These are phyloP conservation scores for Yarrowia sp. DNA, from an alignment of 805 yeast species.

Conservation along the genomic window DNA sequence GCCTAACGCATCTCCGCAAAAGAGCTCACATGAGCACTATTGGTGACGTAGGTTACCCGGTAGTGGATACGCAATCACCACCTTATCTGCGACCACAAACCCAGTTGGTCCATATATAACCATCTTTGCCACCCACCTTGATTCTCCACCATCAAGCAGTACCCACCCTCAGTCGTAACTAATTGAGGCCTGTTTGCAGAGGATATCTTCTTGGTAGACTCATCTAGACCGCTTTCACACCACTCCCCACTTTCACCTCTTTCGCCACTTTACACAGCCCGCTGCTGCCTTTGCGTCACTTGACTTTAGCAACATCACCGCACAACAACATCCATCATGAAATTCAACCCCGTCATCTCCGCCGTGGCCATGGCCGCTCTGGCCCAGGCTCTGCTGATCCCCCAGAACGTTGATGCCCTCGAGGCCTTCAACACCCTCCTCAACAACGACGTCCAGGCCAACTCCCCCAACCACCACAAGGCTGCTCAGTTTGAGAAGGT, in stretches of 20 bases:
- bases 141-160: slow-evolving; percentile 19
- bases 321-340: slow-evolving; percentile 30
- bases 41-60: slow-evolving; percentile 23
- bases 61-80: slow-evolving; percentile 23
- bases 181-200: slow-evolving; percentile 24
- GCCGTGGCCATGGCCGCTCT: slow-evolving; percentile 38
- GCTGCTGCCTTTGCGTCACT: neutral
- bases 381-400: slow-evolving; percentile 61
- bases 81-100: slow-evolving; percentile 18
- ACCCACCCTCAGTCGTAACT: neutral
- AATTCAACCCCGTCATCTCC: slow-evolving; percentile 31
- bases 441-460: slow-evolving; percentile 28
- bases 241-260: neutral
- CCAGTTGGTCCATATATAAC: slow-evolving; percentile 18
- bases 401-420: slow-evolving; percentile 47
- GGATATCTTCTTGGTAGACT: slow-evolving; percentile 18
- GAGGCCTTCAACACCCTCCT: slow-evolving; percentile 39
- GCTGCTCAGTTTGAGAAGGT: slow-evolving; percentile 27
- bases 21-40: slow-evolving; percentile 23
- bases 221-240: neutral
- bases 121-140: slow-evolving; percentile 15
- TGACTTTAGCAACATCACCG: slow-evolving; percentile 8
- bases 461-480: slow-evolving; percentile 31
- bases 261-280: slow-evolving; percentile 19
- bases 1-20: slow-evolving; percentile 5